phyloP scores from a whole-genome alignment of 768 basidiomycete species.

The Sutorius australiensis region DNA sequence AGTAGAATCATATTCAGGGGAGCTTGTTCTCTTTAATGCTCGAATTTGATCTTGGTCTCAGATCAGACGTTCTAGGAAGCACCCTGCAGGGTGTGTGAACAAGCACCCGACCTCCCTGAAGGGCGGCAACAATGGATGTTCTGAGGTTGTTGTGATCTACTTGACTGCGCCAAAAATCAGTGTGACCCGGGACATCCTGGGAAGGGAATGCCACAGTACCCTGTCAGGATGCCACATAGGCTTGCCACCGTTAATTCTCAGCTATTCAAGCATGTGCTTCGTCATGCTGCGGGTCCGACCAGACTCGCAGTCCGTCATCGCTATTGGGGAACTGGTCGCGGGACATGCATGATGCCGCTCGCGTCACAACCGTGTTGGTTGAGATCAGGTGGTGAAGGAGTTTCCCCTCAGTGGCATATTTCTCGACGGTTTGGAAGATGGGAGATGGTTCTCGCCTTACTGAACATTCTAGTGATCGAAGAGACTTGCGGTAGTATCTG shows the following conservation, averaged over 20 bases:
- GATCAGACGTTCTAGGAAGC: not conserved
- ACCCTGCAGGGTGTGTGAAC: not conserved
- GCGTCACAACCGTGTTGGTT: not conserved
- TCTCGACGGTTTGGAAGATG: not conserved
- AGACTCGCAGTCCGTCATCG: constrained; percentile 2
- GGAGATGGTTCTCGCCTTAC: not conserved
- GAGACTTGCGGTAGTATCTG: constrained; percentile 2
- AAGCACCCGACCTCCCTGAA: not conserved
- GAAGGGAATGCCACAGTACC: constrained; percentile 1
- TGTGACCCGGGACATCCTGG: not conserved
- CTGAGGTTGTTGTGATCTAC: not conserved
- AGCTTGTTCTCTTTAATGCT: constrained; percentile 4
- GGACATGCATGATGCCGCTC: not conserved
- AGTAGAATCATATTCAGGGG: not conserved
- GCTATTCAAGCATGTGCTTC: not conserved
- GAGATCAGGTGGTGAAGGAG: not conserved
- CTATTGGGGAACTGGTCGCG: constrained; percentile 2
- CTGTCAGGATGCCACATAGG: not conserved
- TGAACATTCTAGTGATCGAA: not conserved
- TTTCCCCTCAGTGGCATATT: not conserved
- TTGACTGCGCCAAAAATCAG: not conserved
- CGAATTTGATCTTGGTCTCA: not conserved
- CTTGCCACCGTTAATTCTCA: constrained; percentile 5
- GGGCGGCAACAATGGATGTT: not conserved
- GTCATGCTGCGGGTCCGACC: not conserved